A percentile compares a stretch with the other conserved stretches of the same genome.
Conservation (phyloP, 2,329 filamentous ascomycete species). For the Drechmeria coniospora region DNA sequence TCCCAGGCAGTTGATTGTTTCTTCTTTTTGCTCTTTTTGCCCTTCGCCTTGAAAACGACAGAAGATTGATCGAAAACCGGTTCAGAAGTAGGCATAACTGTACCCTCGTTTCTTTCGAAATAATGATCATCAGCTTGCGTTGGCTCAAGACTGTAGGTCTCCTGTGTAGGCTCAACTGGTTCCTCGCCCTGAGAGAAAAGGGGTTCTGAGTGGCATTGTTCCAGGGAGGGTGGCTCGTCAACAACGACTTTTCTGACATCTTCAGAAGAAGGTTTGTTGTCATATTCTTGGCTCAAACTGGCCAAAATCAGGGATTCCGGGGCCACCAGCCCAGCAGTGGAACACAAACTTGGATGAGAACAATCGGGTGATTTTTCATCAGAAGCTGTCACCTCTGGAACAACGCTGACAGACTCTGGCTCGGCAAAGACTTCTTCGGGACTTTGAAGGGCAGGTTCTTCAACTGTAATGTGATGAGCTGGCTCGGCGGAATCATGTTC, state of each 20-base stretch:
- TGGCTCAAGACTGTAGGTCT: constrained; percentile 7
- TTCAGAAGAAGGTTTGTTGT: too few species aligned
- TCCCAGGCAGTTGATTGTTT: constrained; percentile 6
- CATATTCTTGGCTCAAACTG: too few species aligned
- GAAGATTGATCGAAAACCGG: neutral
- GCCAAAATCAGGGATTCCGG: neutral
- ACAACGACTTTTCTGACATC: neutral
- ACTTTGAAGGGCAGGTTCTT: too few species aligned
- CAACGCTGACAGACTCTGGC: neutral
- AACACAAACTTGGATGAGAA: neutral
- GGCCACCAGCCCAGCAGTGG: neutral
- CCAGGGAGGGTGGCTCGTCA: too few species aligned
- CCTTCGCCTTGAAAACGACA: constrained; percentile 13
- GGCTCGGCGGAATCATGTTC: constrained; percentile 1
- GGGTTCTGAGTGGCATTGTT: constrained; percentile 17
- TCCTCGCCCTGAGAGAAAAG: constrained; percentile 16
- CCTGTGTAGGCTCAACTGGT: constrained; percentile 11
- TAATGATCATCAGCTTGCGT: constrained; percentile 10
- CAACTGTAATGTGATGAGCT: too few species aligned
- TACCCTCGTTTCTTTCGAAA: neutral
- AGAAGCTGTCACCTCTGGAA: too few species aligned
- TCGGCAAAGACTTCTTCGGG: neutral
- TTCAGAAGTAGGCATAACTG: constrained; percentile 4
- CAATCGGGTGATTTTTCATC: neutral
- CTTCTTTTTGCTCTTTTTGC: constrained; percentile 19